Percentiles rank a stretch among this genome's conserved stretches.
Evolutionary conservation across 305 asterid genomes (phyloP).

Genomic region (Solanum hybrid): DNA sequence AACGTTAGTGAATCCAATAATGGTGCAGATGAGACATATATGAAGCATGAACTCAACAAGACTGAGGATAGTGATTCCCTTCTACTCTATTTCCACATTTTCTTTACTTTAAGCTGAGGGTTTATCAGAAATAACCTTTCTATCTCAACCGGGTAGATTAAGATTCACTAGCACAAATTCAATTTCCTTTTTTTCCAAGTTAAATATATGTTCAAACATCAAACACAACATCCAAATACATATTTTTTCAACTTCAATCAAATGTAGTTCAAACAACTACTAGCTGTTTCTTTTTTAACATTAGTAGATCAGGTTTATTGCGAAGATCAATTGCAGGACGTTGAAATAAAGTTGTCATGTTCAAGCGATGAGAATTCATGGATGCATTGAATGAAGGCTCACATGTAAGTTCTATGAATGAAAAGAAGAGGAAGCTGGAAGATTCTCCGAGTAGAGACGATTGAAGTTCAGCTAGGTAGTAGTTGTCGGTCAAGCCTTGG

Average conservation of each 20-base stretch:
- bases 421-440: slow-evolving; percentile 39
- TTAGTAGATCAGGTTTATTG: slow-evolving; percentile 22
- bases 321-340: slow-evolving; percentile 40
- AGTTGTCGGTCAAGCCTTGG: background rate
- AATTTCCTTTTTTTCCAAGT: background rate
- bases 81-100: background rate
- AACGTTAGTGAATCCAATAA: background rate
- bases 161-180: background rate
- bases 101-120: background rate
- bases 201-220: background rate
- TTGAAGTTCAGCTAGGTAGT: background rate
- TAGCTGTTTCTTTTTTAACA: slow-evolving; percentile 9
- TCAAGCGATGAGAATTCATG: slow-evolving; percentile 45
- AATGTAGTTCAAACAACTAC: background rate
- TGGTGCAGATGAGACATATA: slow-evolving; percentile 9
- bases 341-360: slow-evolving; percentile 38
- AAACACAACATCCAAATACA: background rate
- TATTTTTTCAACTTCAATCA: background rate
- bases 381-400: slow-evolving; percentile 33
- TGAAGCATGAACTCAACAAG: background rate
- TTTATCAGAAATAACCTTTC: background rate
- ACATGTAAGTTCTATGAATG: slow-evolving; percentile 24
- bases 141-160: background rate
- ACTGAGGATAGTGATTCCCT: background rate
- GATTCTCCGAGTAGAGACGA: slow-evolving; percentile 10